A percentile compares a stretch with the other conserved stretches of the same genome.
These are phyloP conservation scores for Mercurialis annua DNA, from an alignment of 345 rosid genomes.

Conservation along the genomic window DNA sequence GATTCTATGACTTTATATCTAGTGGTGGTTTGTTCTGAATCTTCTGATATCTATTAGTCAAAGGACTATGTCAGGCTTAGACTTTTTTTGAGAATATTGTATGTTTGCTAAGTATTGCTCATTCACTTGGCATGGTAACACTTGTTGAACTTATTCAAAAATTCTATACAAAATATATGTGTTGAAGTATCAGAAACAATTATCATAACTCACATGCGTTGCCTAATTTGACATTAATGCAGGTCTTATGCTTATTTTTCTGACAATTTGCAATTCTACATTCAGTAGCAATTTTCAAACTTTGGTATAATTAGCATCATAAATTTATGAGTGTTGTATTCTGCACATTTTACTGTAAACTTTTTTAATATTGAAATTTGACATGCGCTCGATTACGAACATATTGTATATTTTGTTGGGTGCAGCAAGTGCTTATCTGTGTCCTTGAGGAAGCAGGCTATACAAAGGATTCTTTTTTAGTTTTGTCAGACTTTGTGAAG, in stretches of 20 bases:
- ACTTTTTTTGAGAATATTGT: neutral
- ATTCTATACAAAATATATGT: neutral
- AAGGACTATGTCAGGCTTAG: too few relatives aligned
- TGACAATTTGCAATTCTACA: neutral
- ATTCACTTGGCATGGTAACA: neutral
- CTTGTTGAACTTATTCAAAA: neutral
- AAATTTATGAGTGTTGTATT: neutral
- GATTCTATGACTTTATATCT: neutral
- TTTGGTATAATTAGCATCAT: too few relatives aligned
- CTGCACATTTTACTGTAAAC: neutral
- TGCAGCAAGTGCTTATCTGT: constrained; percentile 65
- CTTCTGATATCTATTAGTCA: neutral
- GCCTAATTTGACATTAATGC: neutral
- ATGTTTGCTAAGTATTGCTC: neutral
- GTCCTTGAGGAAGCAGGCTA: constrained; percentile 82
- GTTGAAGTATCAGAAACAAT: neutral
- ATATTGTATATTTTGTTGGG: constrained; percentile 19
- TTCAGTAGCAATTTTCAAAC: neutral
- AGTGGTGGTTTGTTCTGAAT: neutral
- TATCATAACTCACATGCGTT: neutral
- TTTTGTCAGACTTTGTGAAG: constrained; percentile 64
- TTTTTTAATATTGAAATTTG: neutral
- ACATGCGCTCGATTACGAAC: neutral
- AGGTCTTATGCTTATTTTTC: neutral
- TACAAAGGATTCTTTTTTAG: constrained; percentile 49